phyloP scores from a whole-genome alignment of 768 basidiomycete species.

The Leccinum longicurvipes region DNA sequence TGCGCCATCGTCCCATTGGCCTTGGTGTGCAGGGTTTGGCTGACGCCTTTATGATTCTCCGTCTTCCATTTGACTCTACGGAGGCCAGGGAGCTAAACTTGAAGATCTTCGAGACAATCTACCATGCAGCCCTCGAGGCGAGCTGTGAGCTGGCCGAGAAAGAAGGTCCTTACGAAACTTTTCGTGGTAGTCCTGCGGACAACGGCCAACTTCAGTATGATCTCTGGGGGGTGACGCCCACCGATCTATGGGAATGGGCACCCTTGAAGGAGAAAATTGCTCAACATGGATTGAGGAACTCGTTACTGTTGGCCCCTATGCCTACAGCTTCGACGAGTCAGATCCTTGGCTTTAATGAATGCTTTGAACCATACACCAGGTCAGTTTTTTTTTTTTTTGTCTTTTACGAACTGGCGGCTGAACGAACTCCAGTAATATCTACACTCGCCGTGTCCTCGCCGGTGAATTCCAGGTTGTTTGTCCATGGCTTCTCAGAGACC shows the following conservation, averaged over 20 bases:
- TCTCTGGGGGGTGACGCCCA: constrained; percentile 90
- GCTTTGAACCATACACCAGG: constrained; percentile 98
- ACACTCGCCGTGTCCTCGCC: constrained; percentile 97
- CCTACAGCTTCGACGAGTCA: constrained; percentile 98
- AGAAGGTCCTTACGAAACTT: constrained; percentile 86
- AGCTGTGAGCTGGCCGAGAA: constrained; percentile 80
- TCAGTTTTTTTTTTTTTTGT: constrained; percentile 31
- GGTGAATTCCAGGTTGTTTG: constrained; percentile 99
- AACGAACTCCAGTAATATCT: constrained; percentile 75
- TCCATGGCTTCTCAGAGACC: constrained; percentile 97
- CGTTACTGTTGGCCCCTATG: constrained; percentile 93
- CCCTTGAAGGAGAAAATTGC: constrained; percentile 83
- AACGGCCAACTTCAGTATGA: constrained; percentile 91
- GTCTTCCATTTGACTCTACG: constrained; percentile 90
- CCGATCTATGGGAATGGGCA: constrained; percentile 92
- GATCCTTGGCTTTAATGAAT: constrained; percentile 97
- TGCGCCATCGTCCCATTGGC: constrained; percentile 96
- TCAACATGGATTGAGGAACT: constrained; percentile 81
- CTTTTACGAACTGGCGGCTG: not conserved
- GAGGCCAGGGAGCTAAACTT: constrained; percentile 86
- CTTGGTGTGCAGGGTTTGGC: constrained; percentile 97
- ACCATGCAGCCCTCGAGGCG: constrained; percentile 90
- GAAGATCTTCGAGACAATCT: constrained; percentile 98
- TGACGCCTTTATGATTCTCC: constrained; percentile 96
- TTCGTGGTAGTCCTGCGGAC: constrained; percentile 85